These are phyloP conservation scores for Trichoderma orchidacearum DNA, from an alignment of 495 filamentous ascomycete species.

Conservation along the genomic window DNA sequence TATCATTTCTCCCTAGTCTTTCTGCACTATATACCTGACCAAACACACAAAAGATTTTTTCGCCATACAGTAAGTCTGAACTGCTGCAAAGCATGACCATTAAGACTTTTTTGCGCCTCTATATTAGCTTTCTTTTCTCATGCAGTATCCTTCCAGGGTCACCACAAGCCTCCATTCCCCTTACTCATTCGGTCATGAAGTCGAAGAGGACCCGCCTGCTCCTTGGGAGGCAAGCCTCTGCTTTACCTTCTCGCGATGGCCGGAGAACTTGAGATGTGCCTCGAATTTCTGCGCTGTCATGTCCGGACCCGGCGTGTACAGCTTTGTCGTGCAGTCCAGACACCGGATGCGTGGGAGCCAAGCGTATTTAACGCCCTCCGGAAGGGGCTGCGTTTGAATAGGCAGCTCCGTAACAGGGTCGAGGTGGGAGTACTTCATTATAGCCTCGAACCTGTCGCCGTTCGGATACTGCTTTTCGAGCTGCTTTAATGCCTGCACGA, in stretches of 20 bases:
- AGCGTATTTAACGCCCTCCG: conserved; percentile 49
- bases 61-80: too few species aligned
- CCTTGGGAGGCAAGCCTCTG: conserved; percentile 7
- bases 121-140: too few species aligned
- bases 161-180: neutral
- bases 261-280: conserved; percentile 69
- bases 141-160: too few species aligned
- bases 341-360: conserved; percentile 80
- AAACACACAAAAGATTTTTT: too few species aligned
- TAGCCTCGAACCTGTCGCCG: conserved; percentile 61
- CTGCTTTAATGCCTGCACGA: conserved; percentile 46
- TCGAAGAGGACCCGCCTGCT: neutral
- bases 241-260: conserved; percentile 59
- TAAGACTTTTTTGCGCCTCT: too few species aligned
- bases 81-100: too few species aligned
- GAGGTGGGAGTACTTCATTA: conserved; percentile 75
- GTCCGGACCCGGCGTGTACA: conserved; percentile 79
- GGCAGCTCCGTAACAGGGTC: conserved; percentile 48
- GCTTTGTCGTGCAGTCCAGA: conserved; percentile 80
- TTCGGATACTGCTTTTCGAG: conserved; percentile 54
- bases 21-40: too few species aligned
- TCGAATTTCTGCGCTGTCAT: conserved; percentile 80
- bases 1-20: too few species aligned
- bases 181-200: neutral
- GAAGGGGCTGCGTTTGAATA: conserved; percentile 31